A percentile compares a stretch with the other conserved stretches of the same genome.
phyloP scores from a whole-genome alignment of 2,329 filamentous ascomycete genomes.

The Pezicula carpinea region DNA sequence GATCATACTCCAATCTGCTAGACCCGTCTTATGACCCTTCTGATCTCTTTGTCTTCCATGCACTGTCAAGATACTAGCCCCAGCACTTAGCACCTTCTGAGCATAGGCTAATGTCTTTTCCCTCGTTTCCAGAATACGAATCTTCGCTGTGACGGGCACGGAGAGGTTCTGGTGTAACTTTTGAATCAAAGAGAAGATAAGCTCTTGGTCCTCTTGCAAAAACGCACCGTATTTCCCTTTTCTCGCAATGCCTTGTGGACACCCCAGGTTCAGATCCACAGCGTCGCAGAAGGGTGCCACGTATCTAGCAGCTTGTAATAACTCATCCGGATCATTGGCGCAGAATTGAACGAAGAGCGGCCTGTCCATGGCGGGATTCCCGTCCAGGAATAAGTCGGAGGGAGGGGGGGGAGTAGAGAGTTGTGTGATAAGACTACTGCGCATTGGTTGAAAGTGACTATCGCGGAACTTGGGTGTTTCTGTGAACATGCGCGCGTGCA shows the following conservation, averaged over 20 bases:
- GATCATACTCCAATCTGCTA: constrained; percentile 89
- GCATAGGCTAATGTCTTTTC: constrained; percentile 89
- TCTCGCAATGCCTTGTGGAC: constrained; percentile 90
- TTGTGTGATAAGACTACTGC: constrained; percentile 23
- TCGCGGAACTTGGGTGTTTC: constrained; percentile 73
- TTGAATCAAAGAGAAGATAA: constrained; percentile 79
- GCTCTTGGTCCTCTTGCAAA: constrained; percentile 83
- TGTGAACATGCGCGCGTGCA: constrained; percentile 84
- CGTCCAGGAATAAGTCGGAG: constrained; percentile 65
- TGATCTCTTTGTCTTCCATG: constrained; percentile 87
- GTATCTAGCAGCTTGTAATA: constrained; percentile 72
- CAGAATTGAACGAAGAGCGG: constrained; percentile 97
- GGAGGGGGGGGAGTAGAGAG: constrained; percentile 28
- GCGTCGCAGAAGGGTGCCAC: constrained; percentile 90
- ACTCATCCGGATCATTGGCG: constrained; percentile 76
- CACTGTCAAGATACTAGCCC: constrained; percentile 89
- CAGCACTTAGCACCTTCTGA: constrained; percentile 77
- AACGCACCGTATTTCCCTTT: constrained; percentile 92
- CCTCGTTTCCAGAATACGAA: constrained; percentile 79
- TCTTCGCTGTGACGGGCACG: constrained; percentile 91
- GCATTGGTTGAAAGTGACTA: constrained; percentile 71
- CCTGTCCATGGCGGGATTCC: constrained; percentile 77
- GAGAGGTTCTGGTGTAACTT: constrained; percentile 73
- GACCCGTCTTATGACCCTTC: constrained; percentile 89
- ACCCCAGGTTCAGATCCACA: constrained; percentile 91